A percentile compares a stretch with the other conserved stretches of the same genome.
Conservation (phyloP, 164 flowering plant genomes). For the Amborella trichopoda region DNA sequence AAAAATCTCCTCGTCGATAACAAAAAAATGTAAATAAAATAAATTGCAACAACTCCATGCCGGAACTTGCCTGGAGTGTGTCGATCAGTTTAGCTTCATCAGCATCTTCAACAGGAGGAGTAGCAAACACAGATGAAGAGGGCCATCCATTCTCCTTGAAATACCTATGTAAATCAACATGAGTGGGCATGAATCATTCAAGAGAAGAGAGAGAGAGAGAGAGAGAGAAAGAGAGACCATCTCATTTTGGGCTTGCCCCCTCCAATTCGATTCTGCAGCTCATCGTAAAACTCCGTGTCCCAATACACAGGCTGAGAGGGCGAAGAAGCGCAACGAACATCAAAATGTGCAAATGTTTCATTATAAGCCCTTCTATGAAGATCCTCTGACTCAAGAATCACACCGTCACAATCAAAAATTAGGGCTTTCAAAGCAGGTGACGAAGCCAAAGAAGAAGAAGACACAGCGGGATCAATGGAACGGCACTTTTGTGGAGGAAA, state of each 20-base stretch:
- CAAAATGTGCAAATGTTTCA: slow-evolving; percentile 74
- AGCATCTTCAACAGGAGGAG: slow-evolving; percentile 47
- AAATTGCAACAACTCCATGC: no score
- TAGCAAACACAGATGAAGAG: slow-evolving; percentile 43
- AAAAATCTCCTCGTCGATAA: neutral
- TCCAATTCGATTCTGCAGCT: slow-evolving; percentile 76
- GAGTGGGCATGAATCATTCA: neutral
- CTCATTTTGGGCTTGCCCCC: slow-evolving; percentile 99
- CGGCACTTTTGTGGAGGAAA: no score
- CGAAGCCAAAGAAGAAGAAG: slow-evolving; percentile 5
- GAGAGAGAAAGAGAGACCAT: slow-evolving; percentile 31
- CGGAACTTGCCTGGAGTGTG: slow-evolving; percentile 45
- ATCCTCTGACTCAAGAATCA: slow-evolving; percentile 87
- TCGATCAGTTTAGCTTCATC: slow-evolving; percentile 67
- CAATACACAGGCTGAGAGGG: slow-evolving; percentile 47
- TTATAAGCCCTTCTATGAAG: slow-evolving; percentile 90
- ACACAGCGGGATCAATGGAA: no score
- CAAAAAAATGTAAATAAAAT: no score
- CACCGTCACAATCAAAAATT: slow-evolving; percentile 95
- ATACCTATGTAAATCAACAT: slow-evolving; percentile 36
- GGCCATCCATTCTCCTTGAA: slow-evolving; percentile 95
- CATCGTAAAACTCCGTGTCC: slow-evolving; percentile 75
- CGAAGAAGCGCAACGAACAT: slow-evolving; percentile 51
- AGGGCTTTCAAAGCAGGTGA: slow-evolving; percentile 46
- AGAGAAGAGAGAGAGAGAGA: neutral